Percentiles rank a stretch among this genome's conserved stretches.
Evolutionary conservation across 768 basidiomycete species (phyloP).

Genomic region (Saitozyma sp.): DNA sequence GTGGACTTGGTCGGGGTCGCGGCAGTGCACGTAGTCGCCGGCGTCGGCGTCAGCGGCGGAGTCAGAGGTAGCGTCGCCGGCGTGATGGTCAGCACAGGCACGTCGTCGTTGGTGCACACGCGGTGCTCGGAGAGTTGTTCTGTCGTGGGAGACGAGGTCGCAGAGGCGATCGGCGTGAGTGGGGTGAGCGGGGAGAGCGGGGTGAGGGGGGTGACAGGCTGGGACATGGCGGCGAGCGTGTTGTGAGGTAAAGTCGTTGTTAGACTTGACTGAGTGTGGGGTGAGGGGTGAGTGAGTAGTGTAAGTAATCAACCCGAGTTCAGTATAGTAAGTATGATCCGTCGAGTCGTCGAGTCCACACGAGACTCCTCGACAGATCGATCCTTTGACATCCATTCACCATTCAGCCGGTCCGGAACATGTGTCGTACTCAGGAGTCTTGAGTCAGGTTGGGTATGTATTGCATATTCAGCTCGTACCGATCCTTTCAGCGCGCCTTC

Average conservation of each 20-base stretch:
- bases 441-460: too few species aligned
- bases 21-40: too few species aligned
- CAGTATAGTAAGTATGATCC: too few species aligned
- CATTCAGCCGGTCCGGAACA: too few species aligned
- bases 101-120: constrained; percentile 1
- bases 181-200: background rate
- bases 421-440: too few species aligned
- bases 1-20: too few species aligned
- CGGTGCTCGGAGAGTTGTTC: background rate
- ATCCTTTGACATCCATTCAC: too few species aligned
- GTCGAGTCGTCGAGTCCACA: too few species aligned
- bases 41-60: constrained; percentile 17
- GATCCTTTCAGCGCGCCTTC: too few species aligned
- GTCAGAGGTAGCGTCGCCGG: constrained; percentile 13
- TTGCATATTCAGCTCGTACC: too few species aligned
- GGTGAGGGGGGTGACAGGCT: background rate
- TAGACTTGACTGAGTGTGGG: background rate
- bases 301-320: too few species aligned
- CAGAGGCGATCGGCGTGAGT: background rate
- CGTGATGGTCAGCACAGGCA: constrained; percentile 15
- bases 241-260: background rate
- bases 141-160: background rate
- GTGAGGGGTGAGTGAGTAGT: background rate
- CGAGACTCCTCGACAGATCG: too few species aligned
- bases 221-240: background rate